These are phyloP conservation scores for Amanita pseudoporphyria DNA, from an alignment of 768 basidiomycete genomes.

Conservation along the genomic window DNA sequence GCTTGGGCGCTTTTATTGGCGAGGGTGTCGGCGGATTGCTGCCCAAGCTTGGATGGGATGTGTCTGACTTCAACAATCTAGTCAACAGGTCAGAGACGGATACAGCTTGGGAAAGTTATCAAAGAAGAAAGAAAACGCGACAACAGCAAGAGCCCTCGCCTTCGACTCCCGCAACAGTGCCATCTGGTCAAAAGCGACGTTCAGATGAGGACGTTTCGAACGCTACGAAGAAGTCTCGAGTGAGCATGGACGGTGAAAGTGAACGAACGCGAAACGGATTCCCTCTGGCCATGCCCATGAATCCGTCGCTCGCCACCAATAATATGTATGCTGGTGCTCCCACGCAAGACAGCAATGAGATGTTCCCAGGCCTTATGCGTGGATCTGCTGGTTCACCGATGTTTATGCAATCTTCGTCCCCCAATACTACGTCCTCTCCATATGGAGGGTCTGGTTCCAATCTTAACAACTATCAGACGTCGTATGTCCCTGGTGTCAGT, in stretches of 20 bases:
- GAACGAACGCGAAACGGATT: constrained; percentile 35
- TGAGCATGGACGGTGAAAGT: constrained; percentile 30
- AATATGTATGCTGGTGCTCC: constrained; percentile 38
- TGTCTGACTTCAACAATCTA: constrained; percentile 69
- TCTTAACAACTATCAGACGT: constrained; percentile 30
- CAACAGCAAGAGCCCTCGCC: constrained; percentile 6
- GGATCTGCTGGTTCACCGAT: constrained; percentile 46
- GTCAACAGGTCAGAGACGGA: constrained; percentile 87
- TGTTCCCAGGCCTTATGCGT: constrained; percentile 58
- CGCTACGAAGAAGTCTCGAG: constrained; percentile 34
- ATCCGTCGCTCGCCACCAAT: constrained; percentile 23
- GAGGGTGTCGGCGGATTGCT: constrained; percentile 77
- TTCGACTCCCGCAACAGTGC: constrained; percentile 1
- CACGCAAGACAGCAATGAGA: constrained; percentile 33
- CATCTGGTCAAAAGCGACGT: constrained; percentile 37
- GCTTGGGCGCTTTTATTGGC: constrained; percentile 72
- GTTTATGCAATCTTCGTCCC: constrained; percentile 41
- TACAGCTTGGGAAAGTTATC: constrained; percentile 87
- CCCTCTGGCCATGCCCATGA: constrained; percentile 49
- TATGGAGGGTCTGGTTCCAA: constrained; percentile 31
- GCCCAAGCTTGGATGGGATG: constrained; percentile 70
- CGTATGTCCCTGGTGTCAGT: constrained; percentile 49
- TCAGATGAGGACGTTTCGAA: constrained; percentile 36
- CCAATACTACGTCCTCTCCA: constrained; percentile 28
- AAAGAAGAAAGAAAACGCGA: constrained; percentile 48